Evolutionary conservation across 805 yeast species (phyloP).

Genomic region (Maudiozyma bulderi): DNA sequence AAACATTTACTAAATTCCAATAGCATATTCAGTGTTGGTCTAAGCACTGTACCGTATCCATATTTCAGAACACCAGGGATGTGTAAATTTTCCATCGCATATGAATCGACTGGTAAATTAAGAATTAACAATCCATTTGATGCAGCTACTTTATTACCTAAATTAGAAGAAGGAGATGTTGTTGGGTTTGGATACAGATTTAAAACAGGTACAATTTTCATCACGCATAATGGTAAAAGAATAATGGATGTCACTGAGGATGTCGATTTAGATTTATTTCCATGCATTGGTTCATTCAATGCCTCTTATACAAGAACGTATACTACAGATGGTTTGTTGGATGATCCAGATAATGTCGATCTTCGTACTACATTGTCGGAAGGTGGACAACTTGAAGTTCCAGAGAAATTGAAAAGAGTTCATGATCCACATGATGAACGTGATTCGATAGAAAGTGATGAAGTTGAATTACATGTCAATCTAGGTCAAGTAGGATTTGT

Average conservation of each 20-base stretch:
- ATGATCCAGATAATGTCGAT: slow-evolving; percentile 27
- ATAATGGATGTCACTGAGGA: slow-evolving; percentile 73
- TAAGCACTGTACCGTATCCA: slow-evolving; percentile 67
- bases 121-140: slow-evolving; percentile 55
- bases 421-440: slow-evolving; percentile 14
- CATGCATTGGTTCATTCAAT: slow-evolving; percentile 33
- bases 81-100: slow-evolving; percentile 57
- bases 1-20: slow-evolving; percentile 29
- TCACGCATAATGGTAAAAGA: slow-evolving; percentile 89
- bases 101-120: slow-evolving; percentile 64
- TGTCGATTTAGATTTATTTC: slow-evolving; percentile 37
- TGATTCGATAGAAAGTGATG: slow-evolving; percentile 20
- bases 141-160: slow-evolving; percentile 33
- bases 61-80: slow-evolving; percentile 68
- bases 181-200: slow-evolving; percentile 85
- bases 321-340: slow-evolving; percentile 27
- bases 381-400: slow-evolving; percentile 15
- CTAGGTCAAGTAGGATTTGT: slow-evolving; percentile 74
- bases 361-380: slow-evolving; percentile 20
- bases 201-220: slow-evolving; percentile 74
- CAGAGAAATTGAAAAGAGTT: slow-evolving; percentile 17
- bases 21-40: slow-evolving; percentile 53
- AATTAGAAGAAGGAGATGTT: slow-evolving; percentile 73
- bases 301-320: slow-evolving; percentile 31
- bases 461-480: slow-evolving; percentile 46